These are phyloP conservation scores for Falciphora oryzae DNA, from an alignment of 2,329 filamentous ascomycete species.

Conservation along the genomic window DNA sequence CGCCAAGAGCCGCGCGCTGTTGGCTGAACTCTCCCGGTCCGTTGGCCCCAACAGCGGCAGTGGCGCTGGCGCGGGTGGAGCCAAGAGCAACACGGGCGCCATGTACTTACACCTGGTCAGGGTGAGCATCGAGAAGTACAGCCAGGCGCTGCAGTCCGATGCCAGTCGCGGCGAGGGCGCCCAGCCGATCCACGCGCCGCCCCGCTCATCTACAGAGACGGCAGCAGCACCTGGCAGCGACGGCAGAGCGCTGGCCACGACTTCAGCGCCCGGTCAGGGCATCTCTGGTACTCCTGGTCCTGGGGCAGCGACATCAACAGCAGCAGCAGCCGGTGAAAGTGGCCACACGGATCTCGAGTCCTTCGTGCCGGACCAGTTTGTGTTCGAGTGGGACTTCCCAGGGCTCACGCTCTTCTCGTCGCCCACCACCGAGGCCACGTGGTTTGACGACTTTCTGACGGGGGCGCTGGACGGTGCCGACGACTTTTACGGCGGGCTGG, in stretches of 20 bases:
- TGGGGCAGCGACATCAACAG: too few relatives aligned
- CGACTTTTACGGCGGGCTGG: conserved; percentile 2
- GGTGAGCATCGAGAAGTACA: conserved; percentile 4
- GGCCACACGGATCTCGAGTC: conserved; percentile 41
- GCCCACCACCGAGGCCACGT: conserved; percentile 12
- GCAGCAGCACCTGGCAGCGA: too few relatives aligned
- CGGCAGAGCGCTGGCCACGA: too few relatives aligned
- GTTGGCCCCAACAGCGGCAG: too few relatives aligned
- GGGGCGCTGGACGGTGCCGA: background rate
- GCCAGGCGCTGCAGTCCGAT: background rate
- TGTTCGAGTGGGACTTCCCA: conserved; percentile 54
- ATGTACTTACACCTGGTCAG: background rate
- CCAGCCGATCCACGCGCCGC: background rate
- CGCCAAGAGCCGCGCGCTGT: conserved; percentile 1
- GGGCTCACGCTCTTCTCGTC: conserved; percentile 39
- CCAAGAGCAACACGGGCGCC: background rate
- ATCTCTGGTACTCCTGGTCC: too few relatives aligned
- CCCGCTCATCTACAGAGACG: too few relatives aligned
- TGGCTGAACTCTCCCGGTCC: background rate
- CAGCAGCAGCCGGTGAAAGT: conserved; percentile 7
- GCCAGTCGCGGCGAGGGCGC: background rate
- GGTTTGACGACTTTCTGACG: background rate
- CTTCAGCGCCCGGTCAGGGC: background rate
- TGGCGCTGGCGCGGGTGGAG: background rate
- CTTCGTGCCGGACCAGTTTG: conserved; percentile 49